These are phyloP conservation scores for Verticillium nubilum DNA, from an alignment of 2,329 filamentous ascomycete species.

Conservation along the genomic window DNA sequence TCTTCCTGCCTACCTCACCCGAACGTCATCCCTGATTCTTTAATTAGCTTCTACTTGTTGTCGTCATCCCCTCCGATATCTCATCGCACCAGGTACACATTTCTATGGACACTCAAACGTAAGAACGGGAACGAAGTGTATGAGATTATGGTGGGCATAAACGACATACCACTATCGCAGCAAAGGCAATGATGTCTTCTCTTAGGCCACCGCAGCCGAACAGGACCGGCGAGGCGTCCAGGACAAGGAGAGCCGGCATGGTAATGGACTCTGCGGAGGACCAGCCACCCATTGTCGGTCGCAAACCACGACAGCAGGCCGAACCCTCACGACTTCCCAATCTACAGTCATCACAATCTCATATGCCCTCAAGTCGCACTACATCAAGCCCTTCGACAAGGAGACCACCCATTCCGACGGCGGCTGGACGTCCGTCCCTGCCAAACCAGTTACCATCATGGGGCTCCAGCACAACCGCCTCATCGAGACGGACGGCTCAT, in stretches of 20 bases:
- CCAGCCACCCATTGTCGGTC: conserved; percentile 5
- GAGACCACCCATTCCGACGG: conserved; percentile 18
- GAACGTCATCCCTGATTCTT: not conserved
- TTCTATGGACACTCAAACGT: not conserved
- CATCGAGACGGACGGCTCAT: conserved; percentile 23
- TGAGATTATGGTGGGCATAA: not conserved
- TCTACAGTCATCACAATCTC: conserved; percentile 11
- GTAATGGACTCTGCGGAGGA: conserved; percentile 11
- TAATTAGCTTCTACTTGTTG: not conserved
- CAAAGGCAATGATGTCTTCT: not conserved
- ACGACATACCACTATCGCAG: not conserved
- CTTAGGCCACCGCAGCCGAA: conserved; percentile 21
- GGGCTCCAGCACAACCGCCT: conserved; percentile 28
- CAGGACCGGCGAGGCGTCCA: conserved; percentile 30
- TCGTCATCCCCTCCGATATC: not conserved
- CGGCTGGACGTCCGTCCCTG: conserved; percentile 26
- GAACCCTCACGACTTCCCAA: conserved; percentile 5
- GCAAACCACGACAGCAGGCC: conserved; percentile 7
- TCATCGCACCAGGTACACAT: not conserved
- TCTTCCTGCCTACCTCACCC: not conserved
- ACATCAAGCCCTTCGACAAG: conserved; percentile 27
- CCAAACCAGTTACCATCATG: conserved; percentile 38
- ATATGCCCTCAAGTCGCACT: conserved; percentile 25
- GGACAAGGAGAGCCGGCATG: conserved; percentile 19
- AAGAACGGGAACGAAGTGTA: not conserved